Base-by-base conservation (phyloP, 257 asterid genomes). In the Anisodus acutangulus region DNA sequence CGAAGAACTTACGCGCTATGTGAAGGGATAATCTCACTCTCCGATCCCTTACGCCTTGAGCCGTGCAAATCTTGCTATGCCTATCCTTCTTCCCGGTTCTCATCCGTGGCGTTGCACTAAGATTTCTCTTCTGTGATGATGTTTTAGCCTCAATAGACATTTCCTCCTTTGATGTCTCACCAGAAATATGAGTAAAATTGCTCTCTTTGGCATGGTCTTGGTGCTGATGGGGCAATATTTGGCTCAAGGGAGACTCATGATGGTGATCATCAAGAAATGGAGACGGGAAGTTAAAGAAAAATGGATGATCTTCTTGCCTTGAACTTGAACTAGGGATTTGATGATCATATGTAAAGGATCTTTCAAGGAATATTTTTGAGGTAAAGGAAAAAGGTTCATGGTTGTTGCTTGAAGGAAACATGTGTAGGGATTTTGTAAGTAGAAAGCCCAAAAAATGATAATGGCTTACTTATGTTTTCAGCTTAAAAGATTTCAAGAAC, bases 21-120 rank as follows among this genome's bases (percentile, higher is more conserved):
- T 90, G 96, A 9, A 92, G 91, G 3, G 97, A 93, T 6, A 93
- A 83, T 37, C 97, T 85, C 94, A 93, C 92, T 54, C 97, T 78
- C 35, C 97, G 68, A 63, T 92, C 97, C 17, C 97, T 85, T 45
- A 93, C 88, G 3, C 96, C 97, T 74, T 91, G 95, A 22, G 97
- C 97, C 15, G 97, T 93, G 84, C 94, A 86, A 55, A 93, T 92
- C 89, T 93, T 93, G 93, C 96, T 93, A 88, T 93, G 97, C 47
- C 96, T 83, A 55, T 92, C 95, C 83, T 91, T 92, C 88, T 92
- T 93, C n/a, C 96, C 94, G 0, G 91, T 74, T 17, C 92, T 89
- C 83, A 89, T 85, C 64, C 94, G 82, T 4, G 91, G 93, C 0
- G 84, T 51, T 9, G 51, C 55, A 3, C 89, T 87, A 0, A 63